Base-by-base conservation (phyloP, 805 yeast species). In the Huiozyma sinensis region DNA sequence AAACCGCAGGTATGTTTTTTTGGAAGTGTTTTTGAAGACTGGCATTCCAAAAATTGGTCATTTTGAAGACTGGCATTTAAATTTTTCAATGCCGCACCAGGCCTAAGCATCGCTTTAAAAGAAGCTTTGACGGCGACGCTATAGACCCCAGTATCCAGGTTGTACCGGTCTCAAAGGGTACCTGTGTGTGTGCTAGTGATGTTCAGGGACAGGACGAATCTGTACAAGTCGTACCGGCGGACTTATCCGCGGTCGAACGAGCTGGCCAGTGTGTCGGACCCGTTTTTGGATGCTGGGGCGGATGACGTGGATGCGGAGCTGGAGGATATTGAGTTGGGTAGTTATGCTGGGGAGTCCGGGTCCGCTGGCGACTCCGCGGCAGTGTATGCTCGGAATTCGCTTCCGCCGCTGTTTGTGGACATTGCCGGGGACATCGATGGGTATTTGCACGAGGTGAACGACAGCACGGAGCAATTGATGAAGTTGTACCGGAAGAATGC, bases 191-290 rank as follows among this genome's bases (percentile, higher is more conserved):
- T 9, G 33, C 9, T 11, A 31, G 11, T 9, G 5, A 48, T 90
- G 96, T 85, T 83, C 57, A 73, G 97, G 61, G 97, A 92, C 65
- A 72, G 97, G 61, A 92, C 98, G n/a, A 90, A 89, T 58, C 72
- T 90, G 50, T 90, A 73, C 63, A 68, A 88, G 24, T 87, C 97
- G 39, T 90, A 84, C 59, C 77, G 98, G 50, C 77, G 92, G 47
- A 88, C 97, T 8, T 82, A 81, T 45, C 94, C 95, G 0, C 88
- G 88, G 51, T 52, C 41, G 35, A 40, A 28, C 7, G 33, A 8
- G 9, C 29, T 12, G 27, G n/a, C 24, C 17, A 38, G 40, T 37
- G 42, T 36, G 28, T 37, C 37, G 6, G 42, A 41, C 28, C 38
- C 40, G n/a, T 43, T 43, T 35, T 13, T 35, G 9, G 42, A 38